Base-by-base conservation (phyloP, 2,329 filamentous ascomycete species). In the Periglandula ipomoeae region DNA sequence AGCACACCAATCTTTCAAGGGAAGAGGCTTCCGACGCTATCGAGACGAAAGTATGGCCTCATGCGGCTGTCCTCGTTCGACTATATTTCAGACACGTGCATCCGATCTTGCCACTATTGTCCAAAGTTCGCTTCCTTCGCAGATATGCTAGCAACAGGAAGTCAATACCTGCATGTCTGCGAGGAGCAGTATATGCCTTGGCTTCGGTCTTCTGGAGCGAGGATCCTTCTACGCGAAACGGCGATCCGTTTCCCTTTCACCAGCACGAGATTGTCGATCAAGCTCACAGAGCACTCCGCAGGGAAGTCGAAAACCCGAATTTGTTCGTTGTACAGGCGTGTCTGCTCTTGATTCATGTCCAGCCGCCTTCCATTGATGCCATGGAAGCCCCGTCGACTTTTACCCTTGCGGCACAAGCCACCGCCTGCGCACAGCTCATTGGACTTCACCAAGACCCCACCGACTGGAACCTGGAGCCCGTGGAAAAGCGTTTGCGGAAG, bases 51-150 rank as follows among this genome's bases (percentile, higher is more conserved):
- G 70, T 73, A 2, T 63, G 60, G 50, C 65, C 65, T 4, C 64
- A 71, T 51, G 67, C 65, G 0, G 64, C 67, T 32, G 59, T 61
- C 20, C 62, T 75, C 4, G 61, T 75, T 15, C 65, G 68, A 2
- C 58, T 74, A 1, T 74, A 68, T 56, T 74, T 74, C 53, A 63
- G 62, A 42, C 65, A 72, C 43, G 65, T 75, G 17, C 72, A 74
- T 47, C 67, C 70, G 0, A 63, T 68, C 2, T 63, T 71, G 15
- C 70, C 69, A 5, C 56, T 73, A 15, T 58, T 74, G 19, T 71
- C 70, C 26, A 74, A 73, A 53, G 60, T 59, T 8, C 64, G 70
- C 3, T 73, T 73, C 42, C 60, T 74, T 1, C 58, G 62, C 3
- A 59, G 61, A 2, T 74, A 72, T 46, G 53, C 58, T 15, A 53